These are phyloP conservation scores for Coniosporium apollinis DNA, from an alignment of 495 filamentous ascomycete genomes.

Conservation along the genomic window DNA sequence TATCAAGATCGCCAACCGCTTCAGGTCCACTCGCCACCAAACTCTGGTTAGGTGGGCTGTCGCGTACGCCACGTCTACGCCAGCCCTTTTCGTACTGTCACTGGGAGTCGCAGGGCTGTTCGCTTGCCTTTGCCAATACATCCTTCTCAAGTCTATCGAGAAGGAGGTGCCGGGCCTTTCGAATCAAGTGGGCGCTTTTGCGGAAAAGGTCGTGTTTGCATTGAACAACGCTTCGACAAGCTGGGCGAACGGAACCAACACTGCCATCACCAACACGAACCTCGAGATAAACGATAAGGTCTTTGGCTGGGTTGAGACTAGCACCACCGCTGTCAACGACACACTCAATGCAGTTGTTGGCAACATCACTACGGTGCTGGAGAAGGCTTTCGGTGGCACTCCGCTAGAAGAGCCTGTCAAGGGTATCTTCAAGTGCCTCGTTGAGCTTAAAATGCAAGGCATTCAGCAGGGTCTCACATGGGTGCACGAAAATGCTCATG, in stretches of 20 bases:
- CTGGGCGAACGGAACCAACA: conserved; percentile 68
- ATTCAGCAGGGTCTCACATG: conserved; percentile 78
- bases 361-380: conserved; percentile 52
- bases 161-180: conserved; percentile 62
- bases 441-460: conserved; percentile 26
- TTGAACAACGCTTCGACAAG: conserved; percentile 55
- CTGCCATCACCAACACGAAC: conserved; percentile 48
- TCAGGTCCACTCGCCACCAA: conserved; percentile 49
- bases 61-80: conserved; percentile 68
- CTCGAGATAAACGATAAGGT: conserved; percentile 64
- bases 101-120: conserved; percentile 75
- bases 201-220: conserved; percentile 55
- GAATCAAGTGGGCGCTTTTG: conserved; percentile 62
- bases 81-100: conserved; percentile 74
- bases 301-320: conserved; percentile 76
- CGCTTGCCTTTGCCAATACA: conserved; percentile 68
- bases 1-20: conserved; percentile 51
- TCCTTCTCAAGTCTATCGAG: conserved; percentile 56
- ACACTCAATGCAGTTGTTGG: conserved; percentile 72
- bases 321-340: conserved; percentile 62
- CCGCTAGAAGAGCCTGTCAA: conserved; percentile 53
- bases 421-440: conserved; percentile 37
- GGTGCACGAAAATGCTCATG: conserved; percentile 70
- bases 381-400: conserved; percentile 64
- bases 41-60: conserved; percentile 67